phyloP scores from a whole-genome alignment of 1,284 basidiomycete species.

The Moniliophthora roreri region DNA sequence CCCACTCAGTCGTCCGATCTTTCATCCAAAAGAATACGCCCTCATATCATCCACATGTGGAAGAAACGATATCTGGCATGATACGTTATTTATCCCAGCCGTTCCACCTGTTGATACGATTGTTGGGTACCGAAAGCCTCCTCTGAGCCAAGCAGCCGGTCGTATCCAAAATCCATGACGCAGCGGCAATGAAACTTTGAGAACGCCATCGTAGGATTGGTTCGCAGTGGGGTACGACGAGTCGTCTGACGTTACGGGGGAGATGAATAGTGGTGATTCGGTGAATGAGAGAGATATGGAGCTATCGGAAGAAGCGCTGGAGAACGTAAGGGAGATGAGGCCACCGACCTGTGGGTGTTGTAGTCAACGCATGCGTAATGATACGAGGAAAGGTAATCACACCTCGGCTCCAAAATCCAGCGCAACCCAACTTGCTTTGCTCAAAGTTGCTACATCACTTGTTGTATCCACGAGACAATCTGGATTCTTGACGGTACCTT shows the following conservation, averaged over 20 bases:
- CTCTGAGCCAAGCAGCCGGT: constrained; percentile 42
- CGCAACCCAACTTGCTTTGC: constrained; percentile 37
- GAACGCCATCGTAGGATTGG: constrained; percentile 48
- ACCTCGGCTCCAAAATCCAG: constrained; percentile 48
- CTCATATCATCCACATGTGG: constrained; percentile 52
- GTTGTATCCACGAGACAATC: constrained; percentile 29
- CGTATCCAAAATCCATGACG: constrained; percentile 47
- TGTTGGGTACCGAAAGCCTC: constrained; percentile 57
- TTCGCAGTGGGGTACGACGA: constrained; percentile 39
- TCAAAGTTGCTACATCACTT: constrained; percentile 29
- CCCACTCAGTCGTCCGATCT: constrained; percentile 30
- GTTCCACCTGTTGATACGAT: constrained; percentile 39
- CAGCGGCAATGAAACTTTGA: constrained; percentile 38
- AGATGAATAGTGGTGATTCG: constrained; percentile 45
- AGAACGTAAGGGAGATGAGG: constrained; percentile 40
- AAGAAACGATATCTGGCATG: constrained; percentile 55
- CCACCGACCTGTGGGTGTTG: constrained; percentile 38
- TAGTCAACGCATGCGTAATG: neutral
- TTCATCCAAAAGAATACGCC: constrained; percentile 51
- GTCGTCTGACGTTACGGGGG: constrained; percentile 42
- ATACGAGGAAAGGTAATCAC: neutral
- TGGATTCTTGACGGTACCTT: constrained; percentile 30
- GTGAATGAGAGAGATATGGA: constrained; percentile 44
- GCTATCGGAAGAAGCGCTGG: constrained; percentile 25
- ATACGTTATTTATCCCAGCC: constrained; percentile 48